These are phyloP conservation scores for Sapria himalayana DNA, from an alignment of 345 rosid species.

Conservation along the genomic window DNA sequence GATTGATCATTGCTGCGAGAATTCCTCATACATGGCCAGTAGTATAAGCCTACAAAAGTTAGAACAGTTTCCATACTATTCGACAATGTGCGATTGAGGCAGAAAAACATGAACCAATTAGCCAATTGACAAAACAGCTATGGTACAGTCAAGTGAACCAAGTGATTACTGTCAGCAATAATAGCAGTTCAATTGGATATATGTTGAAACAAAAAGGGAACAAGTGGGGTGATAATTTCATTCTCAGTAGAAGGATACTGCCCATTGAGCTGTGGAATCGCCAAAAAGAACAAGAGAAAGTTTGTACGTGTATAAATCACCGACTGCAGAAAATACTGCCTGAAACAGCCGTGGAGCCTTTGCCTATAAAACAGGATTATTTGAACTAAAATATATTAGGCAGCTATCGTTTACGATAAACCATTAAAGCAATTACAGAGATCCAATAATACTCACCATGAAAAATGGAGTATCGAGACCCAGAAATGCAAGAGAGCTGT, in stretches of 20 bases:
- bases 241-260: constrained; percentile 49
- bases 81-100: constrained; percentile 76
- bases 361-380: constrained; percentile 24
- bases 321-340: constrained; percentile 66
- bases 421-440: too few species aligned
- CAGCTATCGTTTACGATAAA: too few species aligned
- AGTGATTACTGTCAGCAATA: not conserved
- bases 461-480: constrained; percentile 53
- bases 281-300: constrained; percentile 39
- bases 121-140: constrained; percentile 63
- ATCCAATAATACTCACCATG: constrained; percentile 53
- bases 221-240: not conserved
- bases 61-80: constrained; percentile 86
- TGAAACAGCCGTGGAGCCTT: constrained; percentile 61
- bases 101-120: constrained; percentile 86
- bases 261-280: constrained; percentile 38
- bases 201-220: not conserved
- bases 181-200: not conserved
- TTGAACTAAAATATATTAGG: too few species aligned
- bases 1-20: constrained; percentile 20
- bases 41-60: constrained; percentile 55
- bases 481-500: constrained; percentile 37
- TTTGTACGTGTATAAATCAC: constrained; percentile 69
- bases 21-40: constrained; percentile 68
- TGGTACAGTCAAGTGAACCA: constrained; percentile 24